Evolutionary conservation across 306 rosid genomes (phyloP).

Genomic region (Vicia faba): DNA sequence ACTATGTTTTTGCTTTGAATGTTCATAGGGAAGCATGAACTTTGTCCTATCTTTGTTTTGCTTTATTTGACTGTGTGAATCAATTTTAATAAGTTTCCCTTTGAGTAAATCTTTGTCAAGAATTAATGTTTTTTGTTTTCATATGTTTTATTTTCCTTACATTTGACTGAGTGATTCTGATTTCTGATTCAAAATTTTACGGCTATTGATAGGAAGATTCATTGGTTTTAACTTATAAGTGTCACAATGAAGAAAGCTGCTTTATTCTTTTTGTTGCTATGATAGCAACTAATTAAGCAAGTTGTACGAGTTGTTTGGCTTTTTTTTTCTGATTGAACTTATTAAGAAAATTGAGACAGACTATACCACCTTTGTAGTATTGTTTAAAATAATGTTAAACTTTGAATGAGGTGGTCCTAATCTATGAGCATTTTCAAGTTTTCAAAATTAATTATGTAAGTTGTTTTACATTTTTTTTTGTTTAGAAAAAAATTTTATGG

Average conservation of each 20-base stretch:
- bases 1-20: conserved; percentile 31
- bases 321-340: neutral
- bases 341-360: neutral
- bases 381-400: neutral
- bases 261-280: neutral
- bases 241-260: neutral
- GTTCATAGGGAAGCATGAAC: conserved; percentile 25
- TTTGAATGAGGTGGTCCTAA: neutral
- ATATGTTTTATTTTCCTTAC: neutral
- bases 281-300: neutral
- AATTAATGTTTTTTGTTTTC: conserved; percentile 6
- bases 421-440: neutral
- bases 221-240: neutral
- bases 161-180: neutral
- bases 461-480: no score
- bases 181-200: conserved; percentile 12
- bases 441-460: no score
- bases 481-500: no score
- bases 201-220: neutral
- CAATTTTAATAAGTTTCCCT: conserved; percentile 9
- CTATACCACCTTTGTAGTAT: neutral
- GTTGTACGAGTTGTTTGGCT: neutral
- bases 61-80: conserved; percentile 13
- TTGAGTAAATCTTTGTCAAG: conserved; percentile 4
- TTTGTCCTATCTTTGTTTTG: conserved; percentile 30